Evolutionary conservation across 108 stramenopile species (phyloP).

Genomic region (Discostella pseudostelligera): DNA sequence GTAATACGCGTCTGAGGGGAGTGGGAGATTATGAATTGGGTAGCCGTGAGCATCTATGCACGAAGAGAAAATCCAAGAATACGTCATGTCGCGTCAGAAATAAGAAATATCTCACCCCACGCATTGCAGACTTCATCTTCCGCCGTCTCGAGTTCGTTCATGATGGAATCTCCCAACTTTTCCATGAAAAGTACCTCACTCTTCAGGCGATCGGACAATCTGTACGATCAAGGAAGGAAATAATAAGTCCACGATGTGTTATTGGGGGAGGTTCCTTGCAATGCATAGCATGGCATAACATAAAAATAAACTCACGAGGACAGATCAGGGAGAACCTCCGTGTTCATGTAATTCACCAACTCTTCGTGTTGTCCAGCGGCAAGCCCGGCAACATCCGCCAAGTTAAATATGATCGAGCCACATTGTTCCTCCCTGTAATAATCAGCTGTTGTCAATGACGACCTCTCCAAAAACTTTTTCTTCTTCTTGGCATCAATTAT

Average conservation of each 20-base stretch:
- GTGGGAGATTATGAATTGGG: neutral
- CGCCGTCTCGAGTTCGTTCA: conserved; percentile 67
- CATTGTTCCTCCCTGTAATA: conserved; percentile 25
- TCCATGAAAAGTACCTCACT: conserved; percentile 55
- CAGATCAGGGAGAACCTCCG: conserved; percentile 40
- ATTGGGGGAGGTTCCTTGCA: neutral
- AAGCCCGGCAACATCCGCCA: conserved; percentile 27
- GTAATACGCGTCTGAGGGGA: conserved; percentile 39
- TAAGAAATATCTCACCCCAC: conserved; percentile 51
- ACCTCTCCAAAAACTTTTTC: conserved; percentile 45
- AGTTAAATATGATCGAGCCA: conserved; percentile 22
- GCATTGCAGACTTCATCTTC: conserved; percentile 63
- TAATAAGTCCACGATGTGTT: neutral
- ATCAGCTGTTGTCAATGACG: conserved; percentile 3
- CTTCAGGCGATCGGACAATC: conserved; percentile 44
- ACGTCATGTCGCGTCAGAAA: neutral
- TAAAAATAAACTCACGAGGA: conserved; percentile 38
- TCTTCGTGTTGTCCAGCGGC: conserved; percentile 42
- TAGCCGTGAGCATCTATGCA: neutral
- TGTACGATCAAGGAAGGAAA: neutral
- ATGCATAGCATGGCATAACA: too few species aligned
- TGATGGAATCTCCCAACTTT: conserved; percentile 62
- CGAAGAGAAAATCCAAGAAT: neutral
- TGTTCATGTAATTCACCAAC: conserved; percentile 37
- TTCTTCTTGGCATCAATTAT: conserved; percentile 56